Conservation (phyloP, 2,329 filamentous ascomycete genomes). For the Neopestalotiopsis clavispora region DNA sequence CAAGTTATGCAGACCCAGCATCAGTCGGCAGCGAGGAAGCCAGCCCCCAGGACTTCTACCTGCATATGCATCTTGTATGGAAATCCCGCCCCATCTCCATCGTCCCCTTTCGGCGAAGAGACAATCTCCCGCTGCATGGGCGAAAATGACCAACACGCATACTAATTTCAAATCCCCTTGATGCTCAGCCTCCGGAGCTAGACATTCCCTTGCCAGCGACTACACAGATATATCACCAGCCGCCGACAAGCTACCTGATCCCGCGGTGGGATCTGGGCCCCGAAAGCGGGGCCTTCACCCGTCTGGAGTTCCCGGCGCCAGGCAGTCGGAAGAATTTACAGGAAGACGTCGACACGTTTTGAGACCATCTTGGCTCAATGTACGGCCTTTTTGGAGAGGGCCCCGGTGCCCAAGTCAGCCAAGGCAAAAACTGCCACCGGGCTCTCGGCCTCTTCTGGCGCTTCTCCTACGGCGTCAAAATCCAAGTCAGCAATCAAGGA, state of each 20-base stretch:
- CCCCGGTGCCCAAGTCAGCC: slow-evolving; percentile 61
- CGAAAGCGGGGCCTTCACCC: slow-evolving; percentile 87
- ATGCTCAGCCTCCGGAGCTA: slow-evolving; percentile 74
- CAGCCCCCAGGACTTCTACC: slow-evolving; percentile 90
- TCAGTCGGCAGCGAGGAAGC: slow-evolving; percentile 58
- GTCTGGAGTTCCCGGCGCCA: slow-evolving; percentile 84
- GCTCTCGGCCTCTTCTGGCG: slow-evolving; percentile 25
- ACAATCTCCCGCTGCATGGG: not conserved
- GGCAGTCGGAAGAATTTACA: slow-evolving; percentile 77
- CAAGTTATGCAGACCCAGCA: slow-evolving; percentile 64
- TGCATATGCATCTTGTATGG: slow-evolving; percentile 78
- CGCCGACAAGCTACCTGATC: slow-evolving; percentile 89
- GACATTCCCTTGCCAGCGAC: slow-evolving; percentile 93
- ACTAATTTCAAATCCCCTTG: not conserved
- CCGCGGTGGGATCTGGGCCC: slow-evolving; percentile 93
- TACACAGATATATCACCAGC: slow-evolving; percentile 96
- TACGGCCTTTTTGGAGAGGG: slow-evolving; percentile 90
- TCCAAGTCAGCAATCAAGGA: slow-evolving; percentile 47
- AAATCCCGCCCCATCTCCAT: not conserved
- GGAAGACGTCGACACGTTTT: slow-evolving; percentile 95
- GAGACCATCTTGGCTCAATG: slow-evolving; percentile 98
- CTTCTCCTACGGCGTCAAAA: slow-evolving; percentile 41
- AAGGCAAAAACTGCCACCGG: slow-evolving; percentile 36
- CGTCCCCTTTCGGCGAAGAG: not conserved
- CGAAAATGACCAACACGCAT: not conserved